Percentiles rank a stretch among this genome's conserved stretches.
Evolutionary conservation across 192 early-diverging fungal genomes (phyloP).

Genomic region (Mortierella alpina): DNA sequence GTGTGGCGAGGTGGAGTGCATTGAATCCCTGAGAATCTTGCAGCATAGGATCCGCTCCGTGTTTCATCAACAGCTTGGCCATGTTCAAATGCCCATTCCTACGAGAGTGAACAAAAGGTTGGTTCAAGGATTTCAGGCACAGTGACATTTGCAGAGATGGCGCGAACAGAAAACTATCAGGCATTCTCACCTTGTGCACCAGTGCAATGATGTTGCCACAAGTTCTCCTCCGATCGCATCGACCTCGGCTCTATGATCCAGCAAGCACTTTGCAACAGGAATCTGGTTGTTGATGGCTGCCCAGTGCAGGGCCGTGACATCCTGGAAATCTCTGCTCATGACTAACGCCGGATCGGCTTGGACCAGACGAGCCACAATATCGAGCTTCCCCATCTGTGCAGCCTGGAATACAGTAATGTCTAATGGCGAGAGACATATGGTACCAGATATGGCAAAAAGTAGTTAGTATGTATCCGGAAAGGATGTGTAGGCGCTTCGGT

Average conservation of each 20-base stretch:
- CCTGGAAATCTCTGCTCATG: slow-evolving; percentile 71
- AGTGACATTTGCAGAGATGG: background rate
- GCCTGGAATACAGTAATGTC: slow-evolving; percentile 73
- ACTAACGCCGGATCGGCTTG: slow-evolving; percentile 63
- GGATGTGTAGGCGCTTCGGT: background rate
- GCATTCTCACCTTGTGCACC: slow-evolving; percentile 80
- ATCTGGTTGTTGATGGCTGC: slow-evolving; percentile 84
- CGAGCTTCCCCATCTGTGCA: slow-evolving; percentile 76
- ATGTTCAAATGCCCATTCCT: slow-evolving; percentile 80
- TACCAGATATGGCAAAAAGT: background rate
- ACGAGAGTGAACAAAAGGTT: slow-evolving; percentile 4
- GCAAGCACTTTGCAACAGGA: slow-evolving; percentile 76
- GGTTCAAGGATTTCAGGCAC: background rate
- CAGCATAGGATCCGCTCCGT: slow-evolving; percentile 79
- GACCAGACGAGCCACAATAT: slow-evolving; percentile 62
- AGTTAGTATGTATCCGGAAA: background rate
- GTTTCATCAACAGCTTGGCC: slow-evolving; percentile 76
- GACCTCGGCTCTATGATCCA: slow-evolving; percentile 81
- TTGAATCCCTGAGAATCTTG: slow-evolving; percentile 91
- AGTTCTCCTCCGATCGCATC: slow-evolving; percentile 82
- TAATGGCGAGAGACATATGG: slow-evolving; percentile 2
- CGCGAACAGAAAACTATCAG: background rate
- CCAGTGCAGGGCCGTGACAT: slow-evolving; percentile 86
- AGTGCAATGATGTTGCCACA: slow-evolving; percentile 91
- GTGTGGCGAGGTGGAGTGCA: slow-evolving; percentile 88